These are phyloP conservation scores for Brassica cretica DNA, from an alignment of 345 rosid genomes.

Conservation along the genomic window DNA sequence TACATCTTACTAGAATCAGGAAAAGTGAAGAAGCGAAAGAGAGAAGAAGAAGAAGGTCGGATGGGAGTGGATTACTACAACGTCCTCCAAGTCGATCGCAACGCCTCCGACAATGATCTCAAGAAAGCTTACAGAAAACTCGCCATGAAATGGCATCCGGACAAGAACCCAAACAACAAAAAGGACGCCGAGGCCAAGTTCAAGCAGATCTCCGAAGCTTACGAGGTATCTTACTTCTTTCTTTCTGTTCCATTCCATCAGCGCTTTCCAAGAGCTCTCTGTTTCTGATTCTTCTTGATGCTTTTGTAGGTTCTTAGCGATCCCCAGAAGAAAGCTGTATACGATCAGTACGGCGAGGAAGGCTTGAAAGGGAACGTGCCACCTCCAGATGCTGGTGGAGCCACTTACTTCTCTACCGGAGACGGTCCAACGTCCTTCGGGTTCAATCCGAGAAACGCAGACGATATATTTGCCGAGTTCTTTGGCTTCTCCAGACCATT, in stretches of 20 bases:
- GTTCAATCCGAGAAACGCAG: constrained; percentile 66
- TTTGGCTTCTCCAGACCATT: constrained; percentile 66
- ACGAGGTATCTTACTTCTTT: constrained; percentile 42
- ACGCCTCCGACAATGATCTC: constrained; percentile 59
- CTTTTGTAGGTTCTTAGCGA: constrained; percentile 67
- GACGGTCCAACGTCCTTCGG: constrained; percentile 63
- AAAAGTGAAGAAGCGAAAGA: constrained; percentile 41
- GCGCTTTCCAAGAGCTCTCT: not conserved
- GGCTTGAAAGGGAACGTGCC: constrained; percentile 78
- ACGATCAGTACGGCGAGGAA: constrained; percentile 83
- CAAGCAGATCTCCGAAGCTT: constrained; percentile 73
- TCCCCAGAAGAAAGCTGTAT: constrained; percentile 74
- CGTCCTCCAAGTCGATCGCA: constrained; percentile 53
- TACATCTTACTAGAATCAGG: not conserved
- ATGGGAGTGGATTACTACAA: constrained; percentile 74
- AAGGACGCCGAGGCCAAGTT: constrained; percentile 71
- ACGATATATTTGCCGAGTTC: constrained; percentile 73
- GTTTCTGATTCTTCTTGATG: not conserved
- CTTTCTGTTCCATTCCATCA: not conserved
- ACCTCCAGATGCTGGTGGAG: constrained; percentile 68
- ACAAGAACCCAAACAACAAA: constrained; percentile 48
- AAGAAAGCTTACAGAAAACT: constrained; percentile 67
- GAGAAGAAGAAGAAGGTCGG: constrained; percentile 27
- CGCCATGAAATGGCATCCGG: constrained; percentile 48
- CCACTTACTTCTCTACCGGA: constrained; percentile 80